Evolutionary conservation across 179 eudicot genomes (phyloP), one percentile per base, ranked within the genome.

Genomic region (Silene vulgaris): DNA sequence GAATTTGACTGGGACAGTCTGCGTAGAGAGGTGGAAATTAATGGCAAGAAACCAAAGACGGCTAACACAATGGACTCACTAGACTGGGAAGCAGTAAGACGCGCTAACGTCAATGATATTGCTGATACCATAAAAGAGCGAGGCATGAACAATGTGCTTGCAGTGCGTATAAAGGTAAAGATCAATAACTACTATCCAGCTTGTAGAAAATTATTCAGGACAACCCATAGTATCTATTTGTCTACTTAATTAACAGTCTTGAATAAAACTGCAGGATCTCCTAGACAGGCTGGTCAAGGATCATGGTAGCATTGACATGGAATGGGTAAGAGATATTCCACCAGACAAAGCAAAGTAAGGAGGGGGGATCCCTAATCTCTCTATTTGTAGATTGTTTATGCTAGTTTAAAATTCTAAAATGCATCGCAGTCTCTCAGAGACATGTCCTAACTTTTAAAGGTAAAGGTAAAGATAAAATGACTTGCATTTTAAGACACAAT

Each of bases 141-240:
- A 73, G 99, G 99, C 45, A 92, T 92, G 97, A 89, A 90, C 83
- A 92, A 95, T 72, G 81, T 83, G 89, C 88, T 95, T 52, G 96
- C 99, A 48, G 89, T 79, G 66, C 78, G 97, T 60, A 95, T 92
- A 43, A 85, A 95, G 97, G 99, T 95, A 76, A 75, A 32, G 2
- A 37, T 54, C 21, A 59, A 50, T 75, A 3, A 65, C 71, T 29
- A 23, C 35, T 43, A 12, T 52, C 61, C 19, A n/a, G 19, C 23
- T 72, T 57, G 20, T 57, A 37, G 5, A 63, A 4, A 7, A 68
- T 77, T 71, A 12, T 74, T 73, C 69, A 12, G 32, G 37, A 52
- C 9, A 8, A 5, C 3, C 43, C 12, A 11, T 32, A 21, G 5
- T 32, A 57, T 65, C 20, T 71, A 16, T 50, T 16, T 6, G 5